phyloP scores from a whole-genome alignment of 2,329 filamentous ascomycete genomes.

The Ascochyta rabiei region DNA sequence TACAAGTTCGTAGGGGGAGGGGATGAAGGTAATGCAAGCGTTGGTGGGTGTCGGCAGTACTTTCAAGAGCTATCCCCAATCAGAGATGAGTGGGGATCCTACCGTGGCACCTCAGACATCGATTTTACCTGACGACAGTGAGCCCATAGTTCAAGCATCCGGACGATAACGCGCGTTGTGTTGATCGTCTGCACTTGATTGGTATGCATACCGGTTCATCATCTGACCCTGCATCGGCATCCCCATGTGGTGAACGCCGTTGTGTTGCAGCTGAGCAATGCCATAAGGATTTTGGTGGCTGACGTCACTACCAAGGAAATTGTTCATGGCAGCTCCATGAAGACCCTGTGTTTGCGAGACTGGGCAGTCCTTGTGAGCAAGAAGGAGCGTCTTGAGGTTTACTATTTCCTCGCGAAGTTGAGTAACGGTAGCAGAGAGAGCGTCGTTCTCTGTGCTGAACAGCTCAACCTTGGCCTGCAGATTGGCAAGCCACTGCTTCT shows the following conservation, averaged over 20 bases:
- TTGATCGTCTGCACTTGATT: conserved; percentile 34
- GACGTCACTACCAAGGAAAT: conserved; percentile 54
- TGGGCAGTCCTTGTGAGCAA: conserved; percentile 96
- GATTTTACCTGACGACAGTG: conserved; percentile 40
- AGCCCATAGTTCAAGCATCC: conserved; percentile 35
- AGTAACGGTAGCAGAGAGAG: conserved; percentile 80
- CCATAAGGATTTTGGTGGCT: conserved; percentile 57
- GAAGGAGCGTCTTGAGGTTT: conserved; percentile 87
- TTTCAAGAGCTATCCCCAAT: not conserved
- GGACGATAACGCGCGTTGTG: conserved; percentile 36
- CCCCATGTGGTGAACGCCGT: conserved; percentile 49
- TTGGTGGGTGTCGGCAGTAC: not conserved
- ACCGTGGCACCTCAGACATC: conserved; percentile 14
- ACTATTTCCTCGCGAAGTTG: conserved; percentile 91
- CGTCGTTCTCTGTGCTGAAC: conserved; percentile 90
- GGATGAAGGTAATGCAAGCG: conserved; percentile 1
- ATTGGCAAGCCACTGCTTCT: conserved; percentile 98
- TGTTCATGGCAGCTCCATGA: conserved; percentile 56
- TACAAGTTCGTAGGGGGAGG: conserved; percentile 34
- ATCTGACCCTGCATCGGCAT: conserved; percentile 49
- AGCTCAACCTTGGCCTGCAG: conserved; percentile 93
- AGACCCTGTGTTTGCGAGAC: conserved; percentile 87
- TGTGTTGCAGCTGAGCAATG: conserved; percentile 52
- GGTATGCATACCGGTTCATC: conserved; percentile 48
- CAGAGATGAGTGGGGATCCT: not conserved